Evolutionary conservation across 805 yeast species (phyloP).

Genomic region (Tetrapisispora iriomotensis): DNA sequence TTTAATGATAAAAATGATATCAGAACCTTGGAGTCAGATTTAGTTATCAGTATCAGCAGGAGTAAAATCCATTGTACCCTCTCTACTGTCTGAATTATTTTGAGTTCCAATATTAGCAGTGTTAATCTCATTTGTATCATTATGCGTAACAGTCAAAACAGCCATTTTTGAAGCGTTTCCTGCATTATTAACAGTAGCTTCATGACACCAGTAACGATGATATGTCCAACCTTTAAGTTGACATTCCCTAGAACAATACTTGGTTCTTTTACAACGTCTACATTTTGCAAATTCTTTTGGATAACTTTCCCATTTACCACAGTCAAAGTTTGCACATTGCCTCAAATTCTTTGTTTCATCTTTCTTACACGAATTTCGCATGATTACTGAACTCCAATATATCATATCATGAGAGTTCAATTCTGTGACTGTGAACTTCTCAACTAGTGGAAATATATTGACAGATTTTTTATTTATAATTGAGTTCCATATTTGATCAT

Average conservation of each 20-base stretch:
- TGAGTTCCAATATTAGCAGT: background rate
- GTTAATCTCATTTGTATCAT: too few species aligned
- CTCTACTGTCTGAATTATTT: conserved; percentile 2
- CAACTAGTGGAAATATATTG: conserved; percentile 85
- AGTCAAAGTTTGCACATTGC: conserved; percentile 87
- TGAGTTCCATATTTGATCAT: conserved; percentile 14
- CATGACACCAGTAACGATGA: conserved; percentile 90
- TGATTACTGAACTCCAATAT: conserved; percentile 97
- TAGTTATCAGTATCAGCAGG: background rate
- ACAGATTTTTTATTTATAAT: conserved; percentile 16
- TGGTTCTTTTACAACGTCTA: conserved; percentile 85
- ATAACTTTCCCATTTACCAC: conserved; percentile 88
- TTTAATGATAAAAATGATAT: too few species aligned
- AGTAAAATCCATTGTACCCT: background rate
- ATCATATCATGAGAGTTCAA: conserved; percentile 68
- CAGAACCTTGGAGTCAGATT: background rate
- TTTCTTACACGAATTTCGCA: conserved; percentile 89
- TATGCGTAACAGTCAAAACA: too few species aligned
- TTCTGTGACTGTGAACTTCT: conserved; percentile 66
- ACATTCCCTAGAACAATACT: conserved; percentile 88
- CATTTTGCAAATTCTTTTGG: conserved; percentile 95
- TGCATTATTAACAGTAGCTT: conserved; percentile 12
- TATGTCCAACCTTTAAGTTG: conserved; percentile 87
- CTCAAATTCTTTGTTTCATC: conserved; percentile 82
- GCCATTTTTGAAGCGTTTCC: too few species aligned